Evolutionary conservation across 768 basidiomycete genomes (phyloP).

Genomic region (Collybia mongolica): DNA sequence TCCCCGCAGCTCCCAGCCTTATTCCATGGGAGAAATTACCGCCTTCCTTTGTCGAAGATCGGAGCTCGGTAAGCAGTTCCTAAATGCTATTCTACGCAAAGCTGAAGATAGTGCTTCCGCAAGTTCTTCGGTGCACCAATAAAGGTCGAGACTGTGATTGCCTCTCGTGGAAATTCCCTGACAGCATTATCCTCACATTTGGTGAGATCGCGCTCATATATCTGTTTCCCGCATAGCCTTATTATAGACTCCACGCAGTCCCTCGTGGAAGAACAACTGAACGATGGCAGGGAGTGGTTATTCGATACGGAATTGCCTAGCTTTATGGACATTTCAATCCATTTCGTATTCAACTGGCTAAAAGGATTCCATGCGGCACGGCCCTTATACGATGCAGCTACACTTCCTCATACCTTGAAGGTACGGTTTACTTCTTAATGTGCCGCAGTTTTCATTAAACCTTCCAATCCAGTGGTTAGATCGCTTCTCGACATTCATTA

Average conservation of each 20-base stretch:
- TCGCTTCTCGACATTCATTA: conserved; percentile 35
- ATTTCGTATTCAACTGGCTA: conserved; percentile 49
- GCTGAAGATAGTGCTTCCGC: not conserved
- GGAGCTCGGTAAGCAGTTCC: conserved; percentile 35
- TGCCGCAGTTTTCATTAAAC: not conserved
- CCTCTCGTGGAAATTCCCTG: conserved; percentile 16
- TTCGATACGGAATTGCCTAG: conserved; percentile 52
- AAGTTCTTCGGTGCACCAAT: conserved; percentile 36
- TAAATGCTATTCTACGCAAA: not conserved
- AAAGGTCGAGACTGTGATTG: conserved; percentile 23
- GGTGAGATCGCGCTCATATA: conserved; percentile 27
- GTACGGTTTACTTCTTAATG: conserved; percentile 23
- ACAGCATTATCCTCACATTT: conserved; percentile 46
- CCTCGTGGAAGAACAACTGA: conserved; percentile 41
- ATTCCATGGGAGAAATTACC: conserved; percentile 51
- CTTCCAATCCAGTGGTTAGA: conserved; percentile 41
- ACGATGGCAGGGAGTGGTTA: conserved; percentile 56
- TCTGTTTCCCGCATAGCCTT: too few relatives aligned
- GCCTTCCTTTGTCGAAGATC: conserved; percentile 45
- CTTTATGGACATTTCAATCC: conserved; percentile 50
- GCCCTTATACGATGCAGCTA: conserved; percentile 32
- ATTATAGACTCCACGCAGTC: conserved; percentile 13
- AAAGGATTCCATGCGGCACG: conserved; percentile 30
- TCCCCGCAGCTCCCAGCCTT: conserved; percentile 34
- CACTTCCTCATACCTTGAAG: conserved; percentile 38